Percentiles rank a stretch among this genome's conserved stretches.
These are phyloP conservation scores for Xylaria acuta DNA, from an alignment of 495 filamentous ascomycete species.

Conservation along the genomic window DNA sequence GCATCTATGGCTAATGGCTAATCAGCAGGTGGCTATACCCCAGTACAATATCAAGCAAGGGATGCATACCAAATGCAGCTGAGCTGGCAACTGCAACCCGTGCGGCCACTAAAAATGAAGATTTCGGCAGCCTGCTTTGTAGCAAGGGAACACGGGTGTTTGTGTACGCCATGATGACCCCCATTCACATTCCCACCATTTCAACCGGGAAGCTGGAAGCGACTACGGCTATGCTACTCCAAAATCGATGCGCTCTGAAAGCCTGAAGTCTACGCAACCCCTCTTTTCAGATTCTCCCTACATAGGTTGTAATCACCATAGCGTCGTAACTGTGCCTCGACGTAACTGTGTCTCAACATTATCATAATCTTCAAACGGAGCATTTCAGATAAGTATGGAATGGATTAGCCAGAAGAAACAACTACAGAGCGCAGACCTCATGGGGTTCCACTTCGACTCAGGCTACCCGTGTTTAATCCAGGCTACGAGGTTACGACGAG, in stretches of 20 bases:
- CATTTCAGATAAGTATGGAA: neutral
- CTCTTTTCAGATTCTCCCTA: neutral
- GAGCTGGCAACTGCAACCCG: neutral
- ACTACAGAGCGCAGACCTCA: neutral
- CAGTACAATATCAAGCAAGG: neutral
- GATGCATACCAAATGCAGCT: neutral
- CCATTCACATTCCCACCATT: neutral
- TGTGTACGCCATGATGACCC: neutral
- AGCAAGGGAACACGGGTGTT: neutral
- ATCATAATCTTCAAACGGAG: neutral
- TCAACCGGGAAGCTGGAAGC: neutral
- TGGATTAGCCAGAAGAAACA: conserved; percentile 8
- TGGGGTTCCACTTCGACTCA: neutral
- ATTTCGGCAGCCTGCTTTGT: conserved; percentile 5
- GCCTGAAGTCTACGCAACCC: neutral
- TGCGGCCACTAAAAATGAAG: neutral
- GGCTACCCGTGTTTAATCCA: conserved; percentile 6
- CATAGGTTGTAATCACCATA: neutral
- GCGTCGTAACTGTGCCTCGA: neutral
- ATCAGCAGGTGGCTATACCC: neutral
- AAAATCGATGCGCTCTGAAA: neutral
- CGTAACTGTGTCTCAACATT: neutral
- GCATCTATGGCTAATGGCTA: neutral
- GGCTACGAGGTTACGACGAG: neutral
- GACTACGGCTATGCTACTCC: neutral